Base-by-base conservation (phyloP, 345 rosid species). In the Brassica incana region DNA sequence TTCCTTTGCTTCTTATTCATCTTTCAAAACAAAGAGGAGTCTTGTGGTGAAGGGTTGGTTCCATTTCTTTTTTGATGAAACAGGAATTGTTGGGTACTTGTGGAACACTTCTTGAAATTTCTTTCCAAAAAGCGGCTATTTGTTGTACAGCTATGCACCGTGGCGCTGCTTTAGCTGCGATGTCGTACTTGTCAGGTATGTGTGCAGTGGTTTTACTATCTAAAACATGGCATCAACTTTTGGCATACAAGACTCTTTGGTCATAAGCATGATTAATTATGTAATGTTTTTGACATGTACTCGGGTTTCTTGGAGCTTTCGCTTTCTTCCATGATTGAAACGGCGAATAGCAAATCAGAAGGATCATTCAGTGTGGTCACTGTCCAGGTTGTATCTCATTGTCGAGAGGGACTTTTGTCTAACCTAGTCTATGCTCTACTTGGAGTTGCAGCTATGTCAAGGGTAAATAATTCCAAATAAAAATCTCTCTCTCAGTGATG, bases 111-210 rank as follows among this genome's bases (percentile, higher is more conserved):
- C n/a, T n/a, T n/a, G n/a, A n/a, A n/a, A n/a, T n/a, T n/a, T n/a
- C n/a, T n/a, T n/a, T n/a, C n/a, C n/a, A n/a, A n/a, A n/a, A n/a
- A n/a, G n/a, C n/a, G n/a, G n/a, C n/a, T 69, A 91, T 95, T 84
- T 91, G 95, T 84, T 91, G 97, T 85, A 92, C 97, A 15, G 99
- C 97, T n/a, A n/a, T n/a, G n/a, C n/a, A n/a, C n/a, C n/a, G n/a
- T n/a, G n/a, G n/a, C n/a, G n/a, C n/a, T n/a, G n/a, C n/a, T n/a
- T n/a, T n/a, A n/a, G n/a, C n/a, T n/a, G n/a, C n/a, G n/a, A n/a
- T n/a, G n/a, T n/a, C n/a, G n/a, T n/a, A n/a, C n/a, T n/a, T n/a
- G n/a, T n/a, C n/a, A n/a, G n/a, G n/a, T n/a, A n/a, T n/a, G n/a
- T n/a, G n/a, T n/a, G n/a, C n/a, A n/a, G n/a, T n/a, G n/a, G n/a